Evolutionary conservation across 176 grass and related monocot genomes (phyloP).

Genomic region (Aegilops sharonensis): DNA sequence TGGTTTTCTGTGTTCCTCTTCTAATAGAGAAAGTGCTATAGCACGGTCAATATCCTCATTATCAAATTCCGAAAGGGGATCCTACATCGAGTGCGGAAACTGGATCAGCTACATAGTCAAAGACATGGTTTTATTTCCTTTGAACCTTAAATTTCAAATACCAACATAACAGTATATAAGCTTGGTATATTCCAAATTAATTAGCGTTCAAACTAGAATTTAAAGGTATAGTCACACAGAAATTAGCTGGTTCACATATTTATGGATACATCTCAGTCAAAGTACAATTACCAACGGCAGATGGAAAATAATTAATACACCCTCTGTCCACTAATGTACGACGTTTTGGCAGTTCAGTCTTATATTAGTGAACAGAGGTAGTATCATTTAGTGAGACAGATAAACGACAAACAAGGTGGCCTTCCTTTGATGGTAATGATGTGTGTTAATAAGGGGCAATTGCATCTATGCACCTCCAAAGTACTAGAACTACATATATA

Average conservation of each 20-base stretch:
- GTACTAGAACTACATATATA: neutral
- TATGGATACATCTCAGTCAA: neutral
- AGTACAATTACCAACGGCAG: neutral
- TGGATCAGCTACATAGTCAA: constrained; percentile 27
- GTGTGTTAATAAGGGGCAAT: neutral
- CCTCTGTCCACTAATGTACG: no score
- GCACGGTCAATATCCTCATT: constrained; percentile 90
- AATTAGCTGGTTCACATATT: neutral
- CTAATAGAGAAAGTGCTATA: constrained; percentile 88
- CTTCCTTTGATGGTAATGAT: neutral
- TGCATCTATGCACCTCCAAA: neutral
- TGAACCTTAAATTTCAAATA: neutral
- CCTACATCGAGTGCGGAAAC: constrained; percentile 47
- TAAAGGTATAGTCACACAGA: neutral
- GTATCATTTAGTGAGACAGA: neutral
- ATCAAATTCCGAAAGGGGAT: constrained; percentile 54
- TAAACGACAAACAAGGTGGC: neutral
- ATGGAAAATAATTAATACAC: neutral
- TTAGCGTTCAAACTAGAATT: neutral
- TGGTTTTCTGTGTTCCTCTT: constrained; percentile 76
- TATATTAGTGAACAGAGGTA: neutral
- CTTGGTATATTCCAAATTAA: neutral
- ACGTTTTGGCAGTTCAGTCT: no score
- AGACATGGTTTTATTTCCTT: neutral
- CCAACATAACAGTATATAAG: neutral